These are phyloP conservation scores for Colletotrichum sp. DNA, from an alignment of 2,329 filamentous ascomycete species.

Conservation along the genomic window DNA sequence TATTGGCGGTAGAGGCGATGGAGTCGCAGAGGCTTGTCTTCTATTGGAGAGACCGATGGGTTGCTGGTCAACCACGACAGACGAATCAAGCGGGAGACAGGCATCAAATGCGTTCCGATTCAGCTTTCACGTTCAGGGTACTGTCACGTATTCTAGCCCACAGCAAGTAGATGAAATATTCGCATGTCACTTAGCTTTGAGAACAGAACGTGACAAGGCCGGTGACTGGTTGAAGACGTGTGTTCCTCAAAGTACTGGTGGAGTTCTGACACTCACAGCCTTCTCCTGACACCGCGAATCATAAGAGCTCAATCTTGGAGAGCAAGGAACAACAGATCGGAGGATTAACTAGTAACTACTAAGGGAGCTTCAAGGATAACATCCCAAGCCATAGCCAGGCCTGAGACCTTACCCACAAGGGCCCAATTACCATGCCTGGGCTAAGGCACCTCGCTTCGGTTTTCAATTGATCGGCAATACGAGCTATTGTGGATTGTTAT, in stretches of 20 bases:
- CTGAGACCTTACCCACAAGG: not conserved
- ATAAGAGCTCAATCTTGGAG: not conserved
- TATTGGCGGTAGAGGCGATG: not conserved
- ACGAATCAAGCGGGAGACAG: no score
- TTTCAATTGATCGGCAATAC: not conserved
- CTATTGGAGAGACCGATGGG: not conserved
- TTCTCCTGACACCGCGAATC: not conserved
- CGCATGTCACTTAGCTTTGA: no score
- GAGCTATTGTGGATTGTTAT: not conserved
- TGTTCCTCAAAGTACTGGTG: not conserved
- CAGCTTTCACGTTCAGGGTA: rapidly evolving
- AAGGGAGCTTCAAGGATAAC: not conserved
- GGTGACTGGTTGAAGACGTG: not conserved
- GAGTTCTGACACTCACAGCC: not conserved
- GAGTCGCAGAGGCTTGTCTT: not conserved
- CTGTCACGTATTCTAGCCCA: not conserved
- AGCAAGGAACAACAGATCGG: not conserved
- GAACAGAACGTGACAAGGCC: not conserved
- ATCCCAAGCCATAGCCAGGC: not conserved
- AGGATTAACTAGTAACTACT: not conserved
- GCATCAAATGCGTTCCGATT: not conserved
- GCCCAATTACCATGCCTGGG: not conserved
- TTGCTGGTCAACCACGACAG: no score
- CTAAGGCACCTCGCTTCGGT: not conserved
- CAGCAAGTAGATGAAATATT: not conserved